These are phyloP conservation scores for Psilocybe subaeruginosa DNA, from an alignment of 768 basidiomycete species.

Conservation along the genomic window DNA sequence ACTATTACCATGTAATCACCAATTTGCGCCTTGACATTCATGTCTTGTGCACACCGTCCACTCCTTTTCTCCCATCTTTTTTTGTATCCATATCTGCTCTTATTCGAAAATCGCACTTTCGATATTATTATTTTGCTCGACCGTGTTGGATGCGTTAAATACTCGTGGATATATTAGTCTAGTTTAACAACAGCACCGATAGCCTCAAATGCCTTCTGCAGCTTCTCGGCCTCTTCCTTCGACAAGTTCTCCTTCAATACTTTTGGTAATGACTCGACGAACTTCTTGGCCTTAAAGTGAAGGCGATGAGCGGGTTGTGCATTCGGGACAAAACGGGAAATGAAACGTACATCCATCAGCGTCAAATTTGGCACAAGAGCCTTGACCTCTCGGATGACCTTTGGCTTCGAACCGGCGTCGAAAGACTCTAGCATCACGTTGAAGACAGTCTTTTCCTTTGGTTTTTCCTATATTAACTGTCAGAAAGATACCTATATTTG, in stretches of 20 bases:
- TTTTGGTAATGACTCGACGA: constrained; percentile 95
- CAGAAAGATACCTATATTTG: not conserved
- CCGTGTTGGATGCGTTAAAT: constrained; percentile 21
- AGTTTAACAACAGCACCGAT: constrained; percentile 88
- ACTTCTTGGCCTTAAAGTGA: constrained; percentile 89
- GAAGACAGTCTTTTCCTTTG: constrained; percentile 98
- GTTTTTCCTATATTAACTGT: constrained; percentile 69
- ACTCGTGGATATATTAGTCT: constrained; percentile 52
- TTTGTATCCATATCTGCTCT: constrained; percentile 25
- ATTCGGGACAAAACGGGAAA: not conserved
- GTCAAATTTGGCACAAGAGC: constrained; percentile 94
- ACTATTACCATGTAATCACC: not conserved
- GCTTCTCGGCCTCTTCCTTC: constrained; percentile 98
- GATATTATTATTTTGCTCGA: constrained; percentile 23
- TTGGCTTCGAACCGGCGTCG: constrained; percentile 89
- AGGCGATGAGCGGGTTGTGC: not conserved
- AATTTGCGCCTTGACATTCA: not conserved
- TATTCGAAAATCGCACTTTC: constrained; percentile 16
- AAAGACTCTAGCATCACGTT: constrained; percentile 95
- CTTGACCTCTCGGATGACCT: constrained; percentile 98
- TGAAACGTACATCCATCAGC: constrained; percentile 84
- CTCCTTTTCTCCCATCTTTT: constrained; percentile 6
- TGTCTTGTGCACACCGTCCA: constrained; percentile 4
- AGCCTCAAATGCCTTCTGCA: constrained; percentile 87
- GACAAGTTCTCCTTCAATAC: constrained; percentile 91